phyloP scores from a whole-genome alignment of 192 early-diverging fungal species.

The Lunasporangiospora selenospora region DNA sequence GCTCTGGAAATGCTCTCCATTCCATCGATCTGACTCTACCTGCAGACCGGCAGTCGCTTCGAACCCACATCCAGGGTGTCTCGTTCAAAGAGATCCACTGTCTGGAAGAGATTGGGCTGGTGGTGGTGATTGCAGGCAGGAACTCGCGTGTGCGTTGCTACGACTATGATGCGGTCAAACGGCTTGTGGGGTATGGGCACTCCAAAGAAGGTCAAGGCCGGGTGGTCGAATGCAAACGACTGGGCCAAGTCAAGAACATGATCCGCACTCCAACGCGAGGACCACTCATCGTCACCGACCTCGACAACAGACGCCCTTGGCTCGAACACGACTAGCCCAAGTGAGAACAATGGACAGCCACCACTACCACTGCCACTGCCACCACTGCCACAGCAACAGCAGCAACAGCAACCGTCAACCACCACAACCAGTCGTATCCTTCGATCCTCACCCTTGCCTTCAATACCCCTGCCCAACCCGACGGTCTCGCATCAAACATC shows the following conservation, averaged over 20 bases:
- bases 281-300: neutral
- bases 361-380: too few species aligned
- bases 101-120: constrained; percentile 35
- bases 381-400: too few species aligned
- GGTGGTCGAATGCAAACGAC: constrained; percentile 22
- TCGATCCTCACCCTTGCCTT: too few species aligned
- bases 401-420: neutral
- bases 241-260: constrained; percentile 40
- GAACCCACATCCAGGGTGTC: constrained; percentile 38
- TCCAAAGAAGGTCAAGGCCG: constrained; percentile 36
- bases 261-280: constrained; percentile 4
- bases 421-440: neutral
- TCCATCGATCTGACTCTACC: constrained; percentile 42
- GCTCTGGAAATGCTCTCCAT: constrained; percentile 28
- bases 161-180: constrained; percentile 39
- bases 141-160: constrained; percentile 38
- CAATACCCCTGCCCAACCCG: too few species aligned
- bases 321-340: too few species aligned
- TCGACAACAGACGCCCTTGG: too few species aligned
- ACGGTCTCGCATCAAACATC: neutral
- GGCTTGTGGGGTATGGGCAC: constrained; percentile 32
- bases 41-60: constrained; percentile 13
- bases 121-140: constrained; percentile 38
- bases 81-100: constrained; percentile 44
- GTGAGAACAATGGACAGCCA: too few species aligned